Evolutionary conservation across 2,329 filamentous ascomycete species (phyloP).

Genomic region (Leptographium radiaticola): DNA sequence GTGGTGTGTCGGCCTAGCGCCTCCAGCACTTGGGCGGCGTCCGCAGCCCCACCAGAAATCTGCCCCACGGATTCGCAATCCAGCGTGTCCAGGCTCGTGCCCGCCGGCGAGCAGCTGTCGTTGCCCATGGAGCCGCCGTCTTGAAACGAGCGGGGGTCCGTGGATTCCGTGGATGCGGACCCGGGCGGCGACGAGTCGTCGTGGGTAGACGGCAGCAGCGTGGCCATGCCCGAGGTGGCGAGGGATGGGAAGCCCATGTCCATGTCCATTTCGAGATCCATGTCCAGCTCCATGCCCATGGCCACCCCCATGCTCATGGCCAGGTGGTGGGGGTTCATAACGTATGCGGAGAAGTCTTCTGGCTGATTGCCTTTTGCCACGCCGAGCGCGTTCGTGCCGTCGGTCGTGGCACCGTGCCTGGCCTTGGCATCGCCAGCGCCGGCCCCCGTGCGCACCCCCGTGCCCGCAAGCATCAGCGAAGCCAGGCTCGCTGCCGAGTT

Average conservation of each 20-base stretch:
- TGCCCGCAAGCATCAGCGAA: not conserved
- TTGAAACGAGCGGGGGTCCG: not conserved
- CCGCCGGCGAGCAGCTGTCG: not conserved
- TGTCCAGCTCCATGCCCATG: slow-evolving; percentile 17
- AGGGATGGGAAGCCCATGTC: not conserved
- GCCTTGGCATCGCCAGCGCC: not conserved
- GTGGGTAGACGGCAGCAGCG: slow-evolving; percentile 11
- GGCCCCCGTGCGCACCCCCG: not conserved
- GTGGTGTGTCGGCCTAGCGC: not conserved
- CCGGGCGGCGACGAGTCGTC: slow-evolving; percentile 11
- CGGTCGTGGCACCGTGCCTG: not conserved
- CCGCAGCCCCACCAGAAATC: not conserved
- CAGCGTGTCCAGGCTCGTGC: not conserved
- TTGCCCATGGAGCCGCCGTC: not conserved
- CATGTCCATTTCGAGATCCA: slow-evolving; percentile 5
- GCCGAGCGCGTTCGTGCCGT: not conserved
- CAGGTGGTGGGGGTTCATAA: slow-evolving; percentile 14
- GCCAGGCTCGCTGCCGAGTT: no score
- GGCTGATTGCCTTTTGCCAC: not conserved
- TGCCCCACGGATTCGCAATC: not conserved
- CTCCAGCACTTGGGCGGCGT: slow-evolving; percentile 16
- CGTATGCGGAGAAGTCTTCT: not conserved
- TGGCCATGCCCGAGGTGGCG: not conserved
- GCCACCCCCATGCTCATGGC: slow-evolving; percentile 30
- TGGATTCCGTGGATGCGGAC: not conserved